Base-by-base conservation (phyloP, 73 alveolate species). In the Halteria grandinella region DNA sequence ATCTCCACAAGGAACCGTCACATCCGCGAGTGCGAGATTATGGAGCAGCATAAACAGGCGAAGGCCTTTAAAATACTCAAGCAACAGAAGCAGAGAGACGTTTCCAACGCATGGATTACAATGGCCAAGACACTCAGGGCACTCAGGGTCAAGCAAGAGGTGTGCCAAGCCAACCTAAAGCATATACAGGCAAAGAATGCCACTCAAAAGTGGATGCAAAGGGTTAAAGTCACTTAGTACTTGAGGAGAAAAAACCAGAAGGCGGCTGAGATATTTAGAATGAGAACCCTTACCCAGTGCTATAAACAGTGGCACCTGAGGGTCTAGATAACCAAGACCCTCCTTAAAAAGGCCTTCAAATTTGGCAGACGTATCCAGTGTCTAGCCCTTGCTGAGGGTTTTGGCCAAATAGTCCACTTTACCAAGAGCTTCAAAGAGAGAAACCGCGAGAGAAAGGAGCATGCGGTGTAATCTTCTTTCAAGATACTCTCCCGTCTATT, bases 391-490 rank as follows among this genome's bases (percentile, higher is more conserved):
- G 75, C 83, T 0, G 28, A 57, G 40, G 75, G 71, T 0, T 79
- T 62, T 27, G 37, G 49, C 12, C 34, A 79, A 17, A 44, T 58
- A 39, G 77, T 50, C 17, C 89, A 79, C 43, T 31, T 51, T 31
- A 51, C 40, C n/a, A 29, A n/a, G 27, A 28, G 69, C 7, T 8
- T 47, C 3, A 66, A 60, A 1, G 88, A 83, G 25, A 74, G 93
- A 41, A 51, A 45, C 2, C 37, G 41, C n/a, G 93, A 84, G 52
- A 17, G 86, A 4, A 84, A 75, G 47, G 51, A 37, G 55, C 88
- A 84, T 75, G 87, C 85, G 12, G 74, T 70, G 2, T 18, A 36
- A 20, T 59, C 66, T 18, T 25, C 75, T 10, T 41, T 52, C 49
- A 20, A 72, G 21, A 34, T 74, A 11, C 44, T 75, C 32, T 15